Evolutionary conservation across 805 yeast genomes (phyloP).

Genomic region (Teunomyces lycoperdinae): DNA sequence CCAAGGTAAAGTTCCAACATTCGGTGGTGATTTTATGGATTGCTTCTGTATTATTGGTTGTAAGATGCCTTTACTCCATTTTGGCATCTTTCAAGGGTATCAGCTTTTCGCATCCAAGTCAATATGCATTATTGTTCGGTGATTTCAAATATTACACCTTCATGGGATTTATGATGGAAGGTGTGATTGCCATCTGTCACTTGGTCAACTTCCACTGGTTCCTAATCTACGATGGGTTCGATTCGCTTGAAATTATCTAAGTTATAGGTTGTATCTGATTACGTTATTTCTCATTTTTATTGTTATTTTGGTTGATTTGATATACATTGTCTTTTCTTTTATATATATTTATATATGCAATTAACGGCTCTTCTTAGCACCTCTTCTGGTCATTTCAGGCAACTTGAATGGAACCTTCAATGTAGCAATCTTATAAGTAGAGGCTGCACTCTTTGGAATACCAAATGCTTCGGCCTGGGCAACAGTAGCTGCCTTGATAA

Average conservation of each 20-base stretch:
- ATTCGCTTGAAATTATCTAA: not conserved
- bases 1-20: not conserved
- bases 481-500: slow-evolving; percentile 64
- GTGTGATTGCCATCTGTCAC: not conserved
- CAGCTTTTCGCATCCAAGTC: slow-evolving; percentile 3
- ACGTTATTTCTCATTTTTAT: not conserved
- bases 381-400: slow-evolving; percentile 77
- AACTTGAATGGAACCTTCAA: slow-evolving; percentile 85
- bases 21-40: not conserved
- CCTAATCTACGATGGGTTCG: not conserved
- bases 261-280: not conserved
- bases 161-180: slow-evolving; percentile 8
- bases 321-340: no score
- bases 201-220: slow-evolving; percentile 7
- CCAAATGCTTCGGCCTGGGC: slow-evolving; percentile 76
- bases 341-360: slow-evolving; percentile 1
- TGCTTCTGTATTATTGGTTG: slow-evolving; percentile 1
- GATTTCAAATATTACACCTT: slow-evolving; percentile 11
- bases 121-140: slow-evolving; percentile 6
- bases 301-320: not conserved
- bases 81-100: slow-evolving; percentile 5
- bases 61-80: slow-evolving; percentile 7
- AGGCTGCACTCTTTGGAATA: slow-evolving; percentile 56
- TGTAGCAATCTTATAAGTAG: slow-evolving; percentile 73
- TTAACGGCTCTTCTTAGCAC: slow-evolving; percentile 16